Evolutionary conservation across 1,284 basidiomycete species (phyloP).

Genomic region (Trichosporon asahii): DNA sequence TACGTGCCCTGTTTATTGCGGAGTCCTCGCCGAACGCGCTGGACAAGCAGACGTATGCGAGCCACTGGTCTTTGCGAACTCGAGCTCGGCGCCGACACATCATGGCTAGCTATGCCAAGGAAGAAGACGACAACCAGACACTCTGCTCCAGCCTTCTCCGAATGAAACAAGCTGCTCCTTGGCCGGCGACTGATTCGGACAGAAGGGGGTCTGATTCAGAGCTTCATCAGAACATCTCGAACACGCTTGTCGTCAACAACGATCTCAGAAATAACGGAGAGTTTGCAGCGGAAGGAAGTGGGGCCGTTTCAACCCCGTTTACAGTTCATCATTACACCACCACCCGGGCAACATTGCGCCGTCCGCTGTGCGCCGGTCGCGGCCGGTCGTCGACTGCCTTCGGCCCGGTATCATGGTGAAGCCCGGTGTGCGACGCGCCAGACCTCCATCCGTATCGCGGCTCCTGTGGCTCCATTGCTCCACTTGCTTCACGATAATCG

Average conservation of each 20-base stretch:
- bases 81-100: no score
- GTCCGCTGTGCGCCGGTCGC: no score
- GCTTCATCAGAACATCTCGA: neutral
- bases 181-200: neutral
- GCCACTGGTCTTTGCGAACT: no score
- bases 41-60: no score
- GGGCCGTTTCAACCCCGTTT: neutral
- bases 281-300: conserved; percentile 1
- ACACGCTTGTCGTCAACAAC: neutral
- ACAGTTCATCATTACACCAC: neutral
- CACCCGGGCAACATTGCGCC: neutral
- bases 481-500: neutral
- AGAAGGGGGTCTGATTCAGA: neutral
- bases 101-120: no score
- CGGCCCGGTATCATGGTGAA: neutral
- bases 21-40: no score
- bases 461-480: neutral
- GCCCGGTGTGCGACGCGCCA: neutral
- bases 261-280: neutral
- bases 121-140: neutral
- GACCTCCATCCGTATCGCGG: neutral
- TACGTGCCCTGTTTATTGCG: neutral
- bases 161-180: neutral
- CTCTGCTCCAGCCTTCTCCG: neutral
- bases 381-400: neutral